Percentiles rank a stretch among this genome's conserved stretches.
phyloP scores from a whole-genome alignment of 768 basidiomycete species.

The Amanita muscaria region DNA sequence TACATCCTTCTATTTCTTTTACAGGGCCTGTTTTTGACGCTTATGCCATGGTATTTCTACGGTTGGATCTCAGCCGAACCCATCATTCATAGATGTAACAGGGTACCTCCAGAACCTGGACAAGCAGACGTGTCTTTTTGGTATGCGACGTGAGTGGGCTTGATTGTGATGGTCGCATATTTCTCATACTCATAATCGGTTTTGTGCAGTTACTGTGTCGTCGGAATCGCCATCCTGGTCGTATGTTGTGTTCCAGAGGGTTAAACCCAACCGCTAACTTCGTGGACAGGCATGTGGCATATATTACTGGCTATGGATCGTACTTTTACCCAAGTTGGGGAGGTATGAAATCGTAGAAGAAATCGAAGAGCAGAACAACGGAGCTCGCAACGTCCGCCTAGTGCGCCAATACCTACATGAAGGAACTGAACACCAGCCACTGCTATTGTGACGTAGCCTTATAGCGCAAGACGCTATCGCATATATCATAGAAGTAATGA shows the following conservation, averaged over 20 bases:
- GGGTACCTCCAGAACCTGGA: constrained; percentile 28
- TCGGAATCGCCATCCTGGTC: constrained; percentile 19
- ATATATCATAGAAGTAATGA: too few species aligned
- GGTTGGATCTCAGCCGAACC: not conserved
- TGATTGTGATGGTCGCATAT: too few species aligned
- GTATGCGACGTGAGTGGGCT: constrained; percentile 28
- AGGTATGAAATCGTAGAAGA: constrained; percentile 40
- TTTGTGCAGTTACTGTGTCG: constrained; percentile 23
- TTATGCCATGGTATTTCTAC: constrained; percentile 23
- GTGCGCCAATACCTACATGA: constrained; percentile 26
- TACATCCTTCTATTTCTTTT: constrained; percentile 19
- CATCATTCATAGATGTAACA: constrained; percentile 9
- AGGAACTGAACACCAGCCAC: constrained; percentile 9
- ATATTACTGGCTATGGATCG: constrained; percentile 35
- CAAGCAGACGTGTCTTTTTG: constrained; percentile 31
- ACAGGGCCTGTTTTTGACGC: constrained; percentile 21
- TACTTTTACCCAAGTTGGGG: constrained; percentile 33
- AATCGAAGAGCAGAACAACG: constrained; percentile 31
- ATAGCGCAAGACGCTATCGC: too few species aligned
- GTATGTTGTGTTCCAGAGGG: constrained; percentile 13
- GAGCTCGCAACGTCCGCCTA: constrained; percentile 25
- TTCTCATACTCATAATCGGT: too few species aligned
- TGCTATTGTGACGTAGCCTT: constrained; percentile 5
- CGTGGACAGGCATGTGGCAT: constrained; percentile 22
- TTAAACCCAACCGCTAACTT: not conserved